Evolutionary conservation across 2,329 filamentous ascomycete species (phyloP).

Genomic region (Exophiala viscosa): DNA sequence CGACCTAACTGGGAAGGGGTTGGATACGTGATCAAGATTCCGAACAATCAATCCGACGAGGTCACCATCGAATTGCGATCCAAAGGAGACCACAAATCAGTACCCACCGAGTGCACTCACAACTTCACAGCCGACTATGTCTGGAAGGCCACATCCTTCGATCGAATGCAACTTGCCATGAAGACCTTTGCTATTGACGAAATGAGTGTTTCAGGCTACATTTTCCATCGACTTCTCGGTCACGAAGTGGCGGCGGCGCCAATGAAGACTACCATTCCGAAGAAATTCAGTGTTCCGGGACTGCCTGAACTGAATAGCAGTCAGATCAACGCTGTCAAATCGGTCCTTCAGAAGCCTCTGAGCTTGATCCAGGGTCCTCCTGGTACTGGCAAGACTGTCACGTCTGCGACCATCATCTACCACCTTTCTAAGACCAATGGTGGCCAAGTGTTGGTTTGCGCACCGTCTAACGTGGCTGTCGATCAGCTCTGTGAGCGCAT

Average conservation of each 20-base stretch:
- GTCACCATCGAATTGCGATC: conserved; percentile 92
- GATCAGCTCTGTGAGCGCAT: conserved; percentile 98
- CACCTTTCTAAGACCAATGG: conserved; percentile 93
- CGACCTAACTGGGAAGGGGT: conserved; percentile 94
- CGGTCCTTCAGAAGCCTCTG: conserved; percentile 85
- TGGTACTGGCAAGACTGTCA: conserved; percentile 97
- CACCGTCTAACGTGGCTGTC: conserved; percentile 95
- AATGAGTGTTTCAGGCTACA: conserved; percentile 96
- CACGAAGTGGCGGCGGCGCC: conserved; percentile 92
- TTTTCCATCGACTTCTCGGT: conserved; percentile 93
- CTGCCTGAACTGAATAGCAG: conserved; percentile 92
- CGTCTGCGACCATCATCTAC: conserved; percentile 97
- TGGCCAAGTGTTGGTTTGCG: conserved; percentile 91
- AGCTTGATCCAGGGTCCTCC: conserved; percentile 96
- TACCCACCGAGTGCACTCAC: conserved; percentile 92
- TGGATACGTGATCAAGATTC: conserved; percentile 98
- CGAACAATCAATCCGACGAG: conserved; percentile 97
- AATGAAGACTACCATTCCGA: conserved; percentile 92
- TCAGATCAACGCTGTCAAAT: conserved; percentile 94
- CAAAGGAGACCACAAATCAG: conserved; percentile 91
- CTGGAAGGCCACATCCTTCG: conserved; percentile 98
- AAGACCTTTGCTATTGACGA: conserved; percentile 98
- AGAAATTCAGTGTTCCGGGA: conserved; percentile 93
- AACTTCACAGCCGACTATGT: conserved; percentile 99
- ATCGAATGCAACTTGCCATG: conserved; percentile 99